Conservation (phyloP, 176 grass and related monocot genomes). For the Neostapfia colusana region DNA sequence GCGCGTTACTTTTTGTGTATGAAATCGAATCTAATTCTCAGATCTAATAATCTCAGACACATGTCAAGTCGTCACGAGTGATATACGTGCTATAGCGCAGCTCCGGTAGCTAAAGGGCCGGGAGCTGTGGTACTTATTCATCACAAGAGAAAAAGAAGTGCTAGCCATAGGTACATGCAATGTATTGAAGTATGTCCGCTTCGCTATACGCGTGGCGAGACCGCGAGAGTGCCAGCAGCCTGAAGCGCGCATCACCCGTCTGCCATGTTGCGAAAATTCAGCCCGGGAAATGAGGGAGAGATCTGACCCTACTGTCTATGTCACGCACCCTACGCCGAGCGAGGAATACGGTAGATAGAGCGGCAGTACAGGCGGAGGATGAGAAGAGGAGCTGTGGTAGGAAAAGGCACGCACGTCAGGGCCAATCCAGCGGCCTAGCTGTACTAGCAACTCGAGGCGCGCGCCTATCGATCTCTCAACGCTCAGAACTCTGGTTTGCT, state of each 20-base stretch:
- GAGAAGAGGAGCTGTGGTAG: neutral
- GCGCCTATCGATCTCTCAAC: neutral
- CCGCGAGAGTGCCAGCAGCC: neutral
- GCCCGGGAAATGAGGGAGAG: conserved; percentile 37
- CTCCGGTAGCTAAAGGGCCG: neutral
- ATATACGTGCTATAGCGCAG: neutral
- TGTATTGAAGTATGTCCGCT: neutral
- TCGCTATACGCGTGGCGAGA: neutral
- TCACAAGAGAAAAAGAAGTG: neutral
- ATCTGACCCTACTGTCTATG: neutral
- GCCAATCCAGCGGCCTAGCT: conserved; percentile 4
- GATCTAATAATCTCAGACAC: neutral
- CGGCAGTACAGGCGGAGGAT: neutral
- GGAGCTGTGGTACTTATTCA: neutral
- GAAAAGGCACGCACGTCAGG: conserved; percentile 13
- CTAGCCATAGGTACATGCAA: neutral
- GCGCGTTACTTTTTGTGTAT: neutral
- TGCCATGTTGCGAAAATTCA: conserved; percentile 33
- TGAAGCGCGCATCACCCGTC: conserved; percentile 4
- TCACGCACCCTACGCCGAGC: neutral
- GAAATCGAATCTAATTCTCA: neutral
- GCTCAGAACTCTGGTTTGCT: neutral
- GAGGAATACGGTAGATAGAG: neutral
- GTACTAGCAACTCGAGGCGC: neutral
- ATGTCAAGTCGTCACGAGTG: neutral